Conservation (phyloP, 306 rosid genomes). For the Vigna mungo region DNA sequence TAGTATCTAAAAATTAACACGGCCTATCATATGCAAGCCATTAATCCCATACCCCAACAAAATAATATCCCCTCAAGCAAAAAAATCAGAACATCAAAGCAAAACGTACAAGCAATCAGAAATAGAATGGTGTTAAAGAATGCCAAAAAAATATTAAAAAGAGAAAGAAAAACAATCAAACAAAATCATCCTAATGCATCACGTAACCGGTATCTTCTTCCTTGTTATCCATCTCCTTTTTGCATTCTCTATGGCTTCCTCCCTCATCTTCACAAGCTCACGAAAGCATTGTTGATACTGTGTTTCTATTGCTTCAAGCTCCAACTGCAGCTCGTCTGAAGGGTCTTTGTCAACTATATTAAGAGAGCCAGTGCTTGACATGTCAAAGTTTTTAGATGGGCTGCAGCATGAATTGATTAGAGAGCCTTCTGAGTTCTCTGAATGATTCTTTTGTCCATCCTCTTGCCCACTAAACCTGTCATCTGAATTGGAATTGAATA, state of each 20-base stretch:
- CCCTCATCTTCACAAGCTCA: conserved; percentile 70
- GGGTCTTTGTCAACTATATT: conserved; percentile 49
- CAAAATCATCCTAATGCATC: conserved; percentile 36
- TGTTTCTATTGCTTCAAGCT: conserved; percentile 69
- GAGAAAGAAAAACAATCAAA: neutral
- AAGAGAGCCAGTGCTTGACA: conserved; percentile 55
- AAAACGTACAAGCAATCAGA: conserved; percentile 16
- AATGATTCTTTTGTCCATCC: conserved; percentile 42
- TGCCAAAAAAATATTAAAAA: neutral
- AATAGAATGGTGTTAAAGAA: conserved; percentile 37
- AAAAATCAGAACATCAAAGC: neutral
- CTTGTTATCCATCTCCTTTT: conserved; percentile 71
- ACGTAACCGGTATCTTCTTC: conserved; percentile 55
- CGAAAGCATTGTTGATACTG: conserved; percentile 60
- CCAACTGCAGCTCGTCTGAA: conserved; percentile 59
- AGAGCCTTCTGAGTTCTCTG: conserved; percentile 51
- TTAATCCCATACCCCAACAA: neutral
- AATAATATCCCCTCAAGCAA: neutral
- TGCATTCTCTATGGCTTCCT: conserved; percentile 67
- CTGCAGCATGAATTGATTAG: conserved; percentile 41
- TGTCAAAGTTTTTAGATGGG: conserved; percentile 44
- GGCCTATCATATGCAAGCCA: neutral
- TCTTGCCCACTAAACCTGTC: conserved; percentile 43
- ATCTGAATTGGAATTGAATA: conserved; percentile 46
- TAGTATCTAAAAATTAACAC: conserved; percentile 1